Conservation (phyloP, 140 eudicot genomes). For the Erigeron philadelphicus region DNA sequence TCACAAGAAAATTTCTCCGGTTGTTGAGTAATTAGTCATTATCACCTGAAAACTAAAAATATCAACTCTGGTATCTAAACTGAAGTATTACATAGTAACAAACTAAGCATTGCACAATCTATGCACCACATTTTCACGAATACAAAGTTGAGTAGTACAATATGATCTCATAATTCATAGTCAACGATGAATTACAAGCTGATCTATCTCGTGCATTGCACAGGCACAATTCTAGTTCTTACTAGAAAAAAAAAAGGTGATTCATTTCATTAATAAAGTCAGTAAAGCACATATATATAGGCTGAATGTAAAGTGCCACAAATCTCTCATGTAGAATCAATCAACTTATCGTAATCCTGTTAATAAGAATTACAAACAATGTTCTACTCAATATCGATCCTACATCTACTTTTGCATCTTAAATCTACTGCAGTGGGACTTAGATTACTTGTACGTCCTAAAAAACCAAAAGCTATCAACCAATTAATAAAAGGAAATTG, state of each 20-base stretch:
- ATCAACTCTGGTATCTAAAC: neutral
- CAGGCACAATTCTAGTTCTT: too few relatives aligned
- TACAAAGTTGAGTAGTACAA: neutral
- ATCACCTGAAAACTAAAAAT: neutral
- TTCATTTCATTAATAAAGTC: neutral
- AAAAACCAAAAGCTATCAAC: too few relatives aligned
- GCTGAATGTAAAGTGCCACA: neutral
- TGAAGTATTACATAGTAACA: neutral
- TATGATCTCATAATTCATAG: neutral
- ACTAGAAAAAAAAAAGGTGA: neutral
- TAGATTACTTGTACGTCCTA: neutral
- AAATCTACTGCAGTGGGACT: neutral
- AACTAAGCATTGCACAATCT: neutral
- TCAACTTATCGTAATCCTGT: neutral
- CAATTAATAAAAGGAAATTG: too few relatives aligned
- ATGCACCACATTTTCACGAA: neutral
- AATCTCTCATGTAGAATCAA: too few relatives aligned
- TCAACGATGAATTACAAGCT: too few relatives aligned
- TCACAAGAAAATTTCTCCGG: neutral
- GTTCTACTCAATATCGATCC: neutral
- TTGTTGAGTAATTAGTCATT: slow-evolving; percentile 1
- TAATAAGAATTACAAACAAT: neutral
- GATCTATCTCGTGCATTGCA: too few relatives aligned
- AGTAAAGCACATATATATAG: neutral
- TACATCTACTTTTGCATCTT: neutral